A percentile compares a stretch with the other conserved stretches of the same genome.
Conservation (phyloP, 768 basidiomycete genomes). For the Mycena filopes region DNA sequence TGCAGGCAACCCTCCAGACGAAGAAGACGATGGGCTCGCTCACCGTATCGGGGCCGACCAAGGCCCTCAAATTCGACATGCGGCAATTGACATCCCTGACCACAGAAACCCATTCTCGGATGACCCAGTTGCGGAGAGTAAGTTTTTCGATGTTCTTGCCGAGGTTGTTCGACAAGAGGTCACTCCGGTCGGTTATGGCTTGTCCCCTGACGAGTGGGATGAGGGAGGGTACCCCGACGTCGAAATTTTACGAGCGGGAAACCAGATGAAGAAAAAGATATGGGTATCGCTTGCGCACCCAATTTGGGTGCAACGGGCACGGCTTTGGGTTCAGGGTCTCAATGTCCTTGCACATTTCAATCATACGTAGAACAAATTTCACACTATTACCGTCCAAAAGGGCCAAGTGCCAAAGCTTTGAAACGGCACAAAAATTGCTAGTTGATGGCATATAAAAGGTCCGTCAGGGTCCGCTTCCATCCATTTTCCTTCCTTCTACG, state of each 20-base stretch:
- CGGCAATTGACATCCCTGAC: not conserved
- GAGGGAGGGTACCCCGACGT: slow-evolving; percentile 6
- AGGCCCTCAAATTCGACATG: slow-evolving; percentile 6
- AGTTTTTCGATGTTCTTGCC: not conserved
- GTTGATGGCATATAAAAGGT: too few relatives aligned
- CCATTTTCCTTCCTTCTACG: too few relatives aligned
- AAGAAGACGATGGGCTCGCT: not conserved
- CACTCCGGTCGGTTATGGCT: not conserved
- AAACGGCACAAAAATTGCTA: too few relatives aligned
- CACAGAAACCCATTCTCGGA: slow-evolving; percentile 17
- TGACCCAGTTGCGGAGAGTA: not conserved
- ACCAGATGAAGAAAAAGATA: slow-evolving; percentile 1
- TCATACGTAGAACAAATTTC: too few relatives aligned
- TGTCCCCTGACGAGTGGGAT: slow-evolving; percentile 13
- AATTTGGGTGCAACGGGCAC: not conserved
- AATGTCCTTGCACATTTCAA: too few relatives aligned
- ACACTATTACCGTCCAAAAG: too few relatives aligned
- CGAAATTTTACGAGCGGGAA: not conserved
- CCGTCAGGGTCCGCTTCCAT: too few relatives aligned
- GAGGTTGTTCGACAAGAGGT: slow-evolving; percentile 4
- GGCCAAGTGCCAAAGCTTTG: too few relatives aligned
- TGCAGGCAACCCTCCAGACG: slow-evolving; percentile 8
- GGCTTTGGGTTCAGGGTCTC: not conserved
- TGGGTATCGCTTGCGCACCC: not conserved
- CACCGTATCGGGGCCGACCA: not conserved